Percentiles rank a stretch among this genome's conserved stretches.
phyloP scores from a whole-genome alignment of 306 rosid genomes.

The Lathyrus sativus region DNA sequence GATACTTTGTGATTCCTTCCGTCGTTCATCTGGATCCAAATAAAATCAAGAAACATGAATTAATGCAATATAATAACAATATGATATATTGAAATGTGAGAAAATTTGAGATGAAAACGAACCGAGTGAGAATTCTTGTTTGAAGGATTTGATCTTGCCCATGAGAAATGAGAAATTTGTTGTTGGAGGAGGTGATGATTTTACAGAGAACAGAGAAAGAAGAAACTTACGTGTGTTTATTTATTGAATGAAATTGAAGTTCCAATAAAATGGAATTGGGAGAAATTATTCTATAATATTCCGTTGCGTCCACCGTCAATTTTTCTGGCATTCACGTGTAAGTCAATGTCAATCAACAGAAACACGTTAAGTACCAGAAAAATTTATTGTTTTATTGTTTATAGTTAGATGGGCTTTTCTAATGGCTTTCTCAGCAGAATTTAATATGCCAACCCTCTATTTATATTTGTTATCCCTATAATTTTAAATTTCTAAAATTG shows the following conservation, averaged over 20 bases:
- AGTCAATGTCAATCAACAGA: slow-evolving; percentile 25
- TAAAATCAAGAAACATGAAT: slow-evolving; percentile 17
- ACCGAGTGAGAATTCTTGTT: slow-evolving; percentile 46
- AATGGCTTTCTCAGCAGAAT: background rate
- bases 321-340: slow-evolving; percentile 28
- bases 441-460: too few species aligned
- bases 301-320: slow-evolving; percentile 41
- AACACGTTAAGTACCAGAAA: slow-evolving; percentile 17
- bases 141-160: slow-evolving; percentile 49
- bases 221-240: background rate
- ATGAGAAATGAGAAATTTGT: background rate
- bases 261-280: background rate
- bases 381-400: too few species aligned
- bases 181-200: background rate
- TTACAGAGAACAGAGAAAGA: background rate
- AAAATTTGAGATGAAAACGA: slow-evolving; percentile 7
- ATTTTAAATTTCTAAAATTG: too few species aligned
- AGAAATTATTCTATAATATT: slow-evolving; percentile 12
- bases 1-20: slow-evolving; percentile 47
- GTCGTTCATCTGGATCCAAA: slow-evolving; percentile 43
- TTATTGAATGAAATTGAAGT: background rate
- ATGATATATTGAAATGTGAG: background rate
- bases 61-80: slow-evolving; percentile 1
- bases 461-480: too few species aligned
- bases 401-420: background rate